Base-by-base conservation (phyloP, 1,284 basidiomycete species). In the Ustilago trichophora region DNA sequence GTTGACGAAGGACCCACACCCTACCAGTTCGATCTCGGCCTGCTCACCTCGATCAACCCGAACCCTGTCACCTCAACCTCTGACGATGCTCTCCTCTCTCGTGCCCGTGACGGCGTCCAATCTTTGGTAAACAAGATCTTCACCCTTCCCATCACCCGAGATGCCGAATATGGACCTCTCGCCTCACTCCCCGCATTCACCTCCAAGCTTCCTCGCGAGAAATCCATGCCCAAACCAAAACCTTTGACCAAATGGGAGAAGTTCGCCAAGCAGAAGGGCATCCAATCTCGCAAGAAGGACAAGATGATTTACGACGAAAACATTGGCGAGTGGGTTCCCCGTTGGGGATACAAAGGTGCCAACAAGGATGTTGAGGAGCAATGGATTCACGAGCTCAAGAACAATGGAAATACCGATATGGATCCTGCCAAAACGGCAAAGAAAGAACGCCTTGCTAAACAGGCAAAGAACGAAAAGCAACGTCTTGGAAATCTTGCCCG, bases 221-320 rank as follows among this genome's bases (percentile, higher is more conserved):
- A 99, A 82, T 91, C 91, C 2, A 84, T 98, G 21, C 95, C 95
- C 0, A 94, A 93, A 79, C 89, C 91, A 4, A 96, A 95, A 83
- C 89, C 91, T 4, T 87, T 87, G 42, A 98, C 95, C 13, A 98
- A 97, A 82, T 98, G 96, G 96, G 92, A 98, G 84, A 86, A 88
- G 63, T 98, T 98, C 78, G 95, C 95, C 13, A 88, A 89, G 53
- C 89, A 91, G 36, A 98, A 97, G 85, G 96, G 96, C 26, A 98
- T 98, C 77, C 87, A 88, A 73, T 88, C 85, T 79, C 63, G 72
- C 8, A 88, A 85, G 69, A 87, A 87, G 56, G 92, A 97, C 35
- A 90, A 87, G 84, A 88, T 89, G 80, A 87, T 90, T 8, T 99
- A 91, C 89, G 94, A 99, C 83, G 95, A 98, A 74, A 93, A 94